phyloP scores from a whole-genome alignment of 164 flowering plant species.

The Macadamia integrifolia region DNA sequence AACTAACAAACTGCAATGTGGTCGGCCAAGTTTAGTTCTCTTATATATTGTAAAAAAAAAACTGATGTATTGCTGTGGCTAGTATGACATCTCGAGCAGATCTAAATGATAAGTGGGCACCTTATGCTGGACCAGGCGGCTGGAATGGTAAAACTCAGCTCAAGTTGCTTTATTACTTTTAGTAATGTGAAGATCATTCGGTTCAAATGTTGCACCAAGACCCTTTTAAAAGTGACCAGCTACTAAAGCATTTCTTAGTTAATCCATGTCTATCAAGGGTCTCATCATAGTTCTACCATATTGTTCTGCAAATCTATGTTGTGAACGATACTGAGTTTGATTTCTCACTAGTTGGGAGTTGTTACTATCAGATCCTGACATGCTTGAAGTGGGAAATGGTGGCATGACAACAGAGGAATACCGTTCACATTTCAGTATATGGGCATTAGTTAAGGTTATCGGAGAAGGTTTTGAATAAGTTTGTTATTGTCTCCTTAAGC shows the following conservation, averaged over 20 bases:
- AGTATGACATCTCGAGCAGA: conserved; percentile 66
- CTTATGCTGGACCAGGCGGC: conserved; percentile 71
- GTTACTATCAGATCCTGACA: conserved; percentile 60
- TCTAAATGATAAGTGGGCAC: conserved; percentile 61
- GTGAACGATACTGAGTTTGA: not conserved
- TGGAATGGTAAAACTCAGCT: conserved; percentile 57
- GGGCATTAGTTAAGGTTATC: conserved; percentile 70
- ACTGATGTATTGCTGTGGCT: not conserved
- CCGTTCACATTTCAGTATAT: conserved; percentile 81
- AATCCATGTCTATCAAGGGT: too few species aligned
- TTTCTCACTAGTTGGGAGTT: not conserved
- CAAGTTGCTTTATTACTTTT: not conserved
- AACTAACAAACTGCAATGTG: not conserved
- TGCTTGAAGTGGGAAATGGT: conserved; percentile 93
- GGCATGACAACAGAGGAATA: conserved; percentile 78
- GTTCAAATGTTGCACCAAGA: too few species aligned
- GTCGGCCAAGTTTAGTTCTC: not conserved
- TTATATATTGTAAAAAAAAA: not conserved
- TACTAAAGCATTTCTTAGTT: not conserved
- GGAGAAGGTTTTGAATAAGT: not conserved
- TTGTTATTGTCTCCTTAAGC: too few species aligned
- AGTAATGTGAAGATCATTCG: too few species aligned
- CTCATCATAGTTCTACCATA: too few species aligned
- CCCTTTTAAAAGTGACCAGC: too few species aligned
- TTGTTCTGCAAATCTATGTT: not conserved